phyloP scores from a whole-genome alignment of 495 filamentous ascomycete genomes.

The Aspergillus sclerotioniger region DNA sequence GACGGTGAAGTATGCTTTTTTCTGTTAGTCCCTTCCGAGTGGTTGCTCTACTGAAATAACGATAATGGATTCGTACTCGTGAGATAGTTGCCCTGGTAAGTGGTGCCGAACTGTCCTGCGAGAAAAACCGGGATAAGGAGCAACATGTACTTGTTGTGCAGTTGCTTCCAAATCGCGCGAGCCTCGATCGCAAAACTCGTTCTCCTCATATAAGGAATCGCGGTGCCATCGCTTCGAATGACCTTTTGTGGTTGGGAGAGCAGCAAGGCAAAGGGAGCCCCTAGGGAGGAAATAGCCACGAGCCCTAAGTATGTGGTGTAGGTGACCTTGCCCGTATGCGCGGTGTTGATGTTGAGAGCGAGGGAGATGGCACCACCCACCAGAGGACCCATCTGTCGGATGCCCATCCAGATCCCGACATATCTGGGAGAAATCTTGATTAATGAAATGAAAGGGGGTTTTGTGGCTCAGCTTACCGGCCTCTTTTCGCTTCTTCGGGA shows the following conservation, averaged over 20 bases:
- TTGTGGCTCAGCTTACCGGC: constrained; percentile 52
- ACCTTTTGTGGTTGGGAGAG: constrained; percentile 55
- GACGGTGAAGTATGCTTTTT: constrained; percentile 56
- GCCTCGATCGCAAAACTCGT: constrained; percentile 22
- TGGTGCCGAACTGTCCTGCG: constrained; percentile 48
- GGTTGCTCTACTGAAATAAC: too few relatives aligned
- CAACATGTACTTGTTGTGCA: constrained; percentile 46
- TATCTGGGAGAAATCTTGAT: too few relatives aligned
- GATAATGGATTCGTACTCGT: constrained; percentile 32
- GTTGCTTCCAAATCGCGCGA: constrained; percentile 32
- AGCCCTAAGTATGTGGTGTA: constrained; percentile 52
- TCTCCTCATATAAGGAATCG: constrained; percentile 32
- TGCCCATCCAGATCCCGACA: too few relatives aligned
- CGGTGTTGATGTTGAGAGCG: constrained; percentile 47
- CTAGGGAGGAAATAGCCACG: constrained; percentile 52
- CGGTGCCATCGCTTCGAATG: constrained; percentile 44
- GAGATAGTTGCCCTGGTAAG: constrained; percentile 55
- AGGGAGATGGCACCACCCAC: constrained; percentile 55
- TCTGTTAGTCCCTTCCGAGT: too few relatives aligned
- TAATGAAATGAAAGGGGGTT: constrained; percentile 42
- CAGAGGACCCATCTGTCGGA: constrained; percentile 50
- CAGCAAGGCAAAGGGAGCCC: constrained; percentile 44
- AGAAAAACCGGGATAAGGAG: constrained; percentile 50
- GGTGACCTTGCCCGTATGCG: constrained; percentile 49
- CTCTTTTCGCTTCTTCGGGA: constrained; percentile 49